Evolutionary conservation across 176 grass and related monocot genomes (phyloP).

Genomic region (Saccharum spontaneum): DNA sequence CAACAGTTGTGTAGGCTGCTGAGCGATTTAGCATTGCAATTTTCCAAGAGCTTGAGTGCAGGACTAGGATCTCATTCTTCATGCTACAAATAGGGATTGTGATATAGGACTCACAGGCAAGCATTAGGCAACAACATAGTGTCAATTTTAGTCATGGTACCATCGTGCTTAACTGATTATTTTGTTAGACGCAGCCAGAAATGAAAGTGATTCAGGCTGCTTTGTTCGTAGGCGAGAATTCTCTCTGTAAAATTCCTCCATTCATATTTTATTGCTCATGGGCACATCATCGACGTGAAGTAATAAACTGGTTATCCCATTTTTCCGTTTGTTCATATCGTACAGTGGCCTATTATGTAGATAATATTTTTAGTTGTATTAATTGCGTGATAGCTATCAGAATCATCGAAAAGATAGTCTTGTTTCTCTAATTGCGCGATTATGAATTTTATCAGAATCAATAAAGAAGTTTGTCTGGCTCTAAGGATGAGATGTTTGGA

Average conservation of each 20-base stretch:
- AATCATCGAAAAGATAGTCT: neutral
- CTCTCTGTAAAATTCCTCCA: slow-evolving; percentile 43
- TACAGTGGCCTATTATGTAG: neutral
- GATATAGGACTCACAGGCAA: slow-evolving; percentile 48
- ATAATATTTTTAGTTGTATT: neutral
- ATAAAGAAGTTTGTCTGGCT: neutral
- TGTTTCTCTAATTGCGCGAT: neutral
- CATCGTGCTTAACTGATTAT: slow-evolving; percentile 38
- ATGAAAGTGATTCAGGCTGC: slow-evolving; percentile 41
- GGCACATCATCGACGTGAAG: slow-evolving; percentile 18
- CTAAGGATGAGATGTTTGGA: neutral
- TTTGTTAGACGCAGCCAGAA: slow-evolving; percentile 47
- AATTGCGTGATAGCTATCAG: neutral
- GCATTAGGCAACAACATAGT: slow-evolving; percentile 49
- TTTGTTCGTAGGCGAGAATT: slow-evolving; percentile 32
- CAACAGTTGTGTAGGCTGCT: neutral
- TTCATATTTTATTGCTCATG: slow-evolving; percentile 42
- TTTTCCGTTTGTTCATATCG: neutral
- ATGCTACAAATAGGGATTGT: slow-evolving; percentile 36
- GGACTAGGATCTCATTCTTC: slow-evolving; percentile 40
- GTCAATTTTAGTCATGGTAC: slow-evolving; percentile 42
- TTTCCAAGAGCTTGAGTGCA: slow-evolving; percentile 31
- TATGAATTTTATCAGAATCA: neutral
- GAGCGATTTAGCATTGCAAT: slow-evolving; percentile 24
- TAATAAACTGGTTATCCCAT: neutral